These are phyloP conservation scores for Fusarium pininemorale DNA, from an alignment of 2,329 filamentous ascomycete species.

Conservation along the genomic window DNA sequence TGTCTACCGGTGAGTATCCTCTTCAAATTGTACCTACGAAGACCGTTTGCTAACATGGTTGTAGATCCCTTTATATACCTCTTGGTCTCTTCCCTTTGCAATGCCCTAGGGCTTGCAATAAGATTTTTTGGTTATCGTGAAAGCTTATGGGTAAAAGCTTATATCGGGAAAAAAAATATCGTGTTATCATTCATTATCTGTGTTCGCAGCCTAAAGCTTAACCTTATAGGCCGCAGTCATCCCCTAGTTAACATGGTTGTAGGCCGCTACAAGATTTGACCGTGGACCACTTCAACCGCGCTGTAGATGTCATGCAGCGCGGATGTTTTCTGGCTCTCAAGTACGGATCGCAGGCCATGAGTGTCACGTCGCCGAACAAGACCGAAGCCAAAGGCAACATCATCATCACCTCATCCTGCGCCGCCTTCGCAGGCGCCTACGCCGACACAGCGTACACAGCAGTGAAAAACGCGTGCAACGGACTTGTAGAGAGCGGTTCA, in stretches of 20 bases:
- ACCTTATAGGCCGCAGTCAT: too few species aligned
- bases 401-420: slow-evolving; percentile 24
- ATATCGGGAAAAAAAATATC: too few species aligned
- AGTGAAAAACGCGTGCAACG: background rate
- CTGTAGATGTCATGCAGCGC: slow-evolving; percentile 20
- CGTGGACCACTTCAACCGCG: background rate
- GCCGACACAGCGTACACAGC: slow-evolving; percentile 14
- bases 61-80: too few species aligned
- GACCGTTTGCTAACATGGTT: fast-evolving
- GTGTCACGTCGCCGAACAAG: slow-evolving; percentile 8
- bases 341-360: slow-evolving; percentile 33
- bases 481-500: background rate
- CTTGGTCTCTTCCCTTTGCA: too few species aligned
- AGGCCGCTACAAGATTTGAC: slow-evolving; percentile 1
- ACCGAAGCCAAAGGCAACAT: slow-evolving; percentile 16
- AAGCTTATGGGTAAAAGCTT: too few species aligned
- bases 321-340: slow-evolving; percentile 27
- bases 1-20: slow-evolving; percentile 7
- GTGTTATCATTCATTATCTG: too few species aligned
- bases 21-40: fast-evolving
- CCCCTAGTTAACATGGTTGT: fast-evolving
- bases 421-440: slow-evolving; percentile 4
- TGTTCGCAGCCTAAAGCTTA: too few species aligned
- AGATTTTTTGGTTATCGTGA: too few species aligned
- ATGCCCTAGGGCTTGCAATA: too few species aligned